Base-by-base conservation (phyloP, 257 asterid genomes). In the Cordia subcordata region DNA sequence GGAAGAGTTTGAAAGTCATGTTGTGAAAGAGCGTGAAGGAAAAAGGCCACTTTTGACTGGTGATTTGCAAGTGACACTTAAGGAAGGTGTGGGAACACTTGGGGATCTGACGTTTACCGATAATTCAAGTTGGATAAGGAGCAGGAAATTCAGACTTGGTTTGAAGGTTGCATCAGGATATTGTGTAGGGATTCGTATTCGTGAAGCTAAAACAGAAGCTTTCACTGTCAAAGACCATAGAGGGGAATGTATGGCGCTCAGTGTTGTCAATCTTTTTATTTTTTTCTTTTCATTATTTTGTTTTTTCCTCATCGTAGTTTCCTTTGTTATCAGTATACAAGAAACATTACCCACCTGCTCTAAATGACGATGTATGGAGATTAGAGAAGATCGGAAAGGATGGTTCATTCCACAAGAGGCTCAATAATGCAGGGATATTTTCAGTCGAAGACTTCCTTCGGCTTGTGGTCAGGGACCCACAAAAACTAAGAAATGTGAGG, bases 321-420 rank as follows among this genome's bases (percentile, higher is more conserved):
- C 53, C 53, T 72, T 71, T 68, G 67, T 65, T 42, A 55, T 53
- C 75, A 92, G 99, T 93, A 80, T 93, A 93, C 87, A 93, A 93
- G 82, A 93, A 89, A 63, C 99, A 93, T 66, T 93, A 89, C 58
- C 99, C 99, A 49, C 99, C 99, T 67, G 87, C 94, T 54, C 68
- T 93, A 58, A 85, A 63, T 72, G 99, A 93, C 54, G 99, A 93
- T 0, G 96, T 93, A 20, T 93, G 99, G 97, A 87, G 99, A 84
- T 75, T 93, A 82, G 99, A 93, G 85, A 93, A 89, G 78, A 93
- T 92, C n/a, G 96, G 99, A 65, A 93, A 93, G 76, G 99, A 93
- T 68, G 99, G 99, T 44, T 89, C 99, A 14, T 93, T 93, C 75
- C 97, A 93, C 81, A 93, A 84, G 81, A 84, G 95, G 85, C 85